Conservation (phyloP, 2,329 filamentous ascomycete genomes). For the Orbilia brochopaga region DNA sequence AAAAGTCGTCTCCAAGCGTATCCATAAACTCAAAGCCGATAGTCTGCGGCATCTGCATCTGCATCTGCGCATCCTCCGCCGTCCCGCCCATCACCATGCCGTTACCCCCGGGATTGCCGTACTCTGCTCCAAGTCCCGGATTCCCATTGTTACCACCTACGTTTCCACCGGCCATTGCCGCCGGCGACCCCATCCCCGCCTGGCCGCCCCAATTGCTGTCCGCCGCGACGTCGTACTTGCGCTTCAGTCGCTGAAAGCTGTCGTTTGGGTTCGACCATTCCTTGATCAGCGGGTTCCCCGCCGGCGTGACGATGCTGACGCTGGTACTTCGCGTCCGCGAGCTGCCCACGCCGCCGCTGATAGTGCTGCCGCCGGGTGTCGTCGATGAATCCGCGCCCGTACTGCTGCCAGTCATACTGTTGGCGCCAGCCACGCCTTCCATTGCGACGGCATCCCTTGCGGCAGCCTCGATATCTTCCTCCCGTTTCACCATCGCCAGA, state of each 20-base stretch:
- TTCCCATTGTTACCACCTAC: background rate
- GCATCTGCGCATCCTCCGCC: slow-evolving; percentile 8
- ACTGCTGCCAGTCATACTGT: background rate
- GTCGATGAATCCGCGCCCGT: background rate
- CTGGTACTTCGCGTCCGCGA: slow-evolving; percentile 40
- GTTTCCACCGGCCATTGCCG: too few relatives aligned
- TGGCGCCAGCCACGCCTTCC: background rate
- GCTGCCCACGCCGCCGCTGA: slow-evolving; percentile 11
- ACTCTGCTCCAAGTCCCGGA: slow-evolving; percentile 8
- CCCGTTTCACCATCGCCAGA: slow-evolving; percentile 41
- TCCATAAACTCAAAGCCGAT: slow-evolving; percentile 47
- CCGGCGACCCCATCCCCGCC: background rate
- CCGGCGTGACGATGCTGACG: slow-evolving; percentile 24
- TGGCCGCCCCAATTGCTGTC: slow-evolving; percentile 16
- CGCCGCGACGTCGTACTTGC: slow-evolving; percentile 13
- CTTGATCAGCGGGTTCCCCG: background rate
- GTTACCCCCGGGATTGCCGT: slow-evolving; percentile 13
- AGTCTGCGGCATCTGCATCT: slow-evolving; percentile 25
- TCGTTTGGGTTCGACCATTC: slow-evolving; percentile 11
- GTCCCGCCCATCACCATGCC: background rate
- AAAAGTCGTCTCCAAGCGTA: slow-evolving; percentile 27
- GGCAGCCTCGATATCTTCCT: slow-evolving; percentile 45
- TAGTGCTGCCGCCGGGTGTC: slow-evolving; percentile 24
- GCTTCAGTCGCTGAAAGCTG: slow-evolving; percentile 14
- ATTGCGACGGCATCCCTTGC: slow-evolving; percentile 32